Conservation (phyloP, 352 stramenopile species). For the Phytophthora tentaculata region DNA sequence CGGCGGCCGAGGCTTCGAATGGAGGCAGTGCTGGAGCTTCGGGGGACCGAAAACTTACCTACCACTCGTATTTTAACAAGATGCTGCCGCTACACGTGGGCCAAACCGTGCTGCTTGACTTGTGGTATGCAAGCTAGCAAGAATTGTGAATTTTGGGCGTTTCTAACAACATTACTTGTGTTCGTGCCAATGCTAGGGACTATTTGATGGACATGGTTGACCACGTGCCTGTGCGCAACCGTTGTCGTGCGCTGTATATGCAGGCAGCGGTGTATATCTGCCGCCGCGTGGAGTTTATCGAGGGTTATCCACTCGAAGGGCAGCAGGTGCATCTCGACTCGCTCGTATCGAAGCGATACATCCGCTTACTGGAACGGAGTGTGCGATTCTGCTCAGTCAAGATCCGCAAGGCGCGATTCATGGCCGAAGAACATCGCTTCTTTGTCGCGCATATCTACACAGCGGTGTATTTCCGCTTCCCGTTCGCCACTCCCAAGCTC, state of each 20-base stretch:
- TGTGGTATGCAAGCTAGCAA: slow-evolving; percentile 52
- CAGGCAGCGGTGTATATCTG: slow-evolving; percentile 74
- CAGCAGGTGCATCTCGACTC: slow-evolving; percentile 57
- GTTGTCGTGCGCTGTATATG: slow-evolving; percentile 72
- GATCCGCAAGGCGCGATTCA: slow-evolving; percentile 65
- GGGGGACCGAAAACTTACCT: slow-evolving; percentile 57
- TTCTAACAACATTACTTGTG: not conserved
- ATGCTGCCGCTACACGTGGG: slow-evolving; percentile 70
- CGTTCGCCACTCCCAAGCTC: slow-evolving; percentile 46
- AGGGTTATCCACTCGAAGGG: slow-evolving; percentile 63
- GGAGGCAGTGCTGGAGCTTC: slow-evolving; percentile 28
- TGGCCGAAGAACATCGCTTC: slow-evolving; percentile 75
- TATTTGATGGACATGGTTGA: slow-evolving; percentile 88
- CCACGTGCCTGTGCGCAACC: slow-evolving; percentile 74
- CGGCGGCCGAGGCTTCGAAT: slow-evolving; percentile 31
- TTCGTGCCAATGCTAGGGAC: slow-evolving; percentile 40
- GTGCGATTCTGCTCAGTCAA: slow-evolving; percentile 69
- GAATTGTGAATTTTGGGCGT: too few species aligned
- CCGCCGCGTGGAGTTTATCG: slow-evolving; percentile 82
- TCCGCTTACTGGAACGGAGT: slow-evolving; percentile 62
- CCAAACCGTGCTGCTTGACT: slow-evolving; percentile 74
- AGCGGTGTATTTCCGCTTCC: slow-evolving; percentile 76
- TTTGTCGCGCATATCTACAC: slow-evolving; percentile 79
- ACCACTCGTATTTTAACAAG: slow-evolving; percentile 76
- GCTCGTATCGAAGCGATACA: slow-evolving; percentile 66